A percentile compares a stretch with the other conserved stretches of the same genome.
phyloP scores from a whole-genome alignment of 768 basidiomycete genomes.

The Mycena rebaudengoi region DNA sequence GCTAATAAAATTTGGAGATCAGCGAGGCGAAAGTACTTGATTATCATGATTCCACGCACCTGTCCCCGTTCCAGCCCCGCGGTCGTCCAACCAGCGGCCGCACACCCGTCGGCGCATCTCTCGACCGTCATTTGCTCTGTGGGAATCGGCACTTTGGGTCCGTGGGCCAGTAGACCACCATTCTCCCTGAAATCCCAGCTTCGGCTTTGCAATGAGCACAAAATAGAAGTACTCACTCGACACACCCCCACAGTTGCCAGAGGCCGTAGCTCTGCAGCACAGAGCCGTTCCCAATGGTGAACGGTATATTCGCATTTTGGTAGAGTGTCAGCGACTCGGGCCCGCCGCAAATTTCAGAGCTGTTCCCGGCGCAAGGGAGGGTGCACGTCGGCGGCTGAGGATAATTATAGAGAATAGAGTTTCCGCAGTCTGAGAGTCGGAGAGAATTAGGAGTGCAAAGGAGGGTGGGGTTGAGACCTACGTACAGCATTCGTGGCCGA shows the following conservation, averaged over 20 bases:
- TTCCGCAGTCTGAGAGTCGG: neutral
- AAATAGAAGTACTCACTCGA: neutral
- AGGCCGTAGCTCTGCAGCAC: neutral
- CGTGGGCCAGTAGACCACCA: neutral
- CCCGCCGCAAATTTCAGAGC: neutral
- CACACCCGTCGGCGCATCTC: neutral
- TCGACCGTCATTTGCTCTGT: neutral
- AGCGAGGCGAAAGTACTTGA: neutral
- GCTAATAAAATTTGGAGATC: neutral
- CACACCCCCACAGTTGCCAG: neutral
- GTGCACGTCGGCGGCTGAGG: neutral
- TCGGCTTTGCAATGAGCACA: neutral
- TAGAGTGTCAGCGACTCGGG: neutral
- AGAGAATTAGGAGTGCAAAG: neutral
- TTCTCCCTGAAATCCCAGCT: neutral
- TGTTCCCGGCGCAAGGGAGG: neutral
- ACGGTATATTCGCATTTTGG: neutral
- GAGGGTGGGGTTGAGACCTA: neutral
- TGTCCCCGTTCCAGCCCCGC: neutral
- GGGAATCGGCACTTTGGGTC: neutral
- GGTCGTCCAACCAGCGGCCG: neutral
- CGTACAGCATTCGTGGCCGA: neutral
- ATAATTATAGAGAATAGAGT: neutral
- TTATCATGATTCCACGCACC: neutral
- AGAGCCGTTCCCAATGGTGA: neutral